Evolutionary conservation across 2,329 filamentous ascomycete species (phyloP), one percentile per base, ranked within the genome.

Genomic region (Penicillium olsonii): DNA sequence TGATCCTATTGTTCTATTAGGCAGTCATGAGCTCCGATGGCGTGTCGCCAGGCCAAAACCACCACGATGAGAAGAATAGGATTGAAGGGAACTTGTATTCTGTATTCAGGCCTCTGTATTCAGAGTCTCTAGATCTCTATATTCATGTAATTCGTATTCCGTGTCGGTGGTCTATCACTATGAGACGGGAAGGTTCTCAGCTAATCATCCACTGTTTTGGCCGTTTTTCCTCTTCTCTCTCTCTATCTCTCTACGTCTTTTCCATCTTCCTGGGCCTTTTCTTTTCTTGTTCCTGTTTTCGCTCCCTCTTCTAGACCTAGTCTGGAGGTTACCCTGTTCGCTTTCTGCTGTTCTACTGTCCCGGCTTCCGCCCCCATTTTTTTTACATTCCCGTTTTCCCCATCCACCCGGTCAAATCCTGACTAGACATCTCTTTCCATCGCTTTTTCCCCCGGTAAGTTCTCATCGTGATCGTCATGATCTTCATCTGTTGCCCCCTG

Each of bases 361-460:
- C 40, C 50, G 33, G 37, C 42, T 38, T 43, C 22, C 37, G 33
- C 27, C 29, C 35, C 38, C 48, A 37, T 20, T 37, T 45, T 41
- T 40, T 43, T 37, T 50, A 34, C 42, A 29, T 41, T 24, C 42
- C 26, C 37, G 48, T 43, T 40, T 40, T 33, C 39, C 27, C 37
- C 24, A 42, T 40, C 27, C n/a, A 39, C 42, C 47, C 53, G 47
- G 48, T 54, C 55, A 56, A 51, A 57, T 52, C 53, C 53, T 57
- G 53, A 31, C 53, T 53, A 48, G 52, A 54, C 48, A 48, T 56
- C 45, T 47, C 37, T 45, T 26, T 24, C 37, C 37, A 37, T 43
- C 39, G 33, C 45, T 44, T 39, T 48, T 39, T 24, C 4, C 22
- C 22, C 33, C n/a, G 17, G 39, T 48, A 37, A 43, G 33, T 48